These are phyloP conservation scores for Aureobasidium zeae DNA, from an alignment of 2,329 filamentous ascomycete genomes.

Conservation along the genomic window DNA sequence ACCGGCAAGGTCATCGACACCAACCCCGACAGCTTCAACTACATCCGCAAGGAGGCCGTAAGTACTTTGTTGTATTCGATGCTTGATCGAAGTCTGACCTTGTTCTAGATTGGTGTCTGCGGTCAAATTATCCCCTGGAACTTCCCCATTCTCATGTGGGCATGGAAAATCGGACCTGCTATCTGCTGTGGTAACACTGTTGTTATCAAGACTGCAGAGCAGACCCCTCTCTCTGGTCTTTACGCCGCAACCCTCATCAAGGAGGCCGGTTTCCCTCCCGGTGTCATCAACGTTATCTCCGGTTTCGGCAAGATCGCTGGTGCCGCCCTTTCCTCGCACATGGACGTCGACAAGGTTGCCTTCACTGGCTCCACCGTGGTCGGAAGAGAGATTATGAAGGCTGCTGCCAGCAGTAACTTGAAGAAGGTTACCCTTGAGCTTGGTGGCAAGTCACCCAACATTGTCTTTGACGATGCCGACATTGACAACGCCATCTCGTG, in stretches of 20 bases:
- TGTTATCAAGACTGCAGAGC: slow-evolving; percentile 66
- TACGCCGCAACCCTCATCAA: slow-evolving; percentile 56
- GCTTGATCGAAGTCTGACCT: not conserved
- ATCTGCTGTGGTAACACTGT: slow-evolving; percentile 64
- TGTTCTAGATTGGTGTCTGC: slow-evolving; percentile 58
- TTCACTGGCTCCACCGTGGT: slow-evolving; percentile 71
- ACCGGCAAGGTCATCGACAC: slow-evolving; percentile 80
- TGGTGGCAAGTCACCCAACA: slow-evolving; percentile 73
- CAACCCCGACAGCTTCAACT: slow-evolving; percentile 68
- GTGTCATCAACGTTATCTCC: slow-evolving; percentile 67
- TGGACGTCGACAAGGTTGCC: slow-evolving; percentile 74
- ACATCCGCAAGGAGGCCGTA: slow-evolving; percentile 68
- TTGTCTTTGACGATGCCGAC: slow-evolving; percentile 68
- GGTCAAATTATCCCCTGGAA: slow-evolving; percentile 88
- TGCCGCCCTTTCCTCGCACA: slow-evolving; percentile 65
- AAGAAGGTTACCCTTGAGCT: slow-evolving; percentile 78
- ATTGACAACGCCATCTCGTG: slow-evolving; percentile 68
- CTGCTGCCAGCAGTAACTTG: slow-evolving; percentile 65
- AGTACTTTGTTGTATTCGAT: too few species aligned
- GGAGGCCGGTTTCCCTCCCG: slow-evolving; percentile 69
- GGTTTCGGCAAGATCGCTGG: slow-evolving; percentile 72
- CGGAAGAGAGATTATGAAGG: slow-evolving; percentile 71
- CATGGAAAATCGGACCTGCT: slow-evolving; percentile 74
- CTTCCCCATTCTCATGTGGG: slow-evolving; percentile 71
- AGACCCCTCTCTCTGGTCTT: slow-evolving; percentile 63